Evolutionary conservation across 2,329 filamentous ascomycete species (phyloP).

Genomic region (Verruconis gallopava): DNA sequence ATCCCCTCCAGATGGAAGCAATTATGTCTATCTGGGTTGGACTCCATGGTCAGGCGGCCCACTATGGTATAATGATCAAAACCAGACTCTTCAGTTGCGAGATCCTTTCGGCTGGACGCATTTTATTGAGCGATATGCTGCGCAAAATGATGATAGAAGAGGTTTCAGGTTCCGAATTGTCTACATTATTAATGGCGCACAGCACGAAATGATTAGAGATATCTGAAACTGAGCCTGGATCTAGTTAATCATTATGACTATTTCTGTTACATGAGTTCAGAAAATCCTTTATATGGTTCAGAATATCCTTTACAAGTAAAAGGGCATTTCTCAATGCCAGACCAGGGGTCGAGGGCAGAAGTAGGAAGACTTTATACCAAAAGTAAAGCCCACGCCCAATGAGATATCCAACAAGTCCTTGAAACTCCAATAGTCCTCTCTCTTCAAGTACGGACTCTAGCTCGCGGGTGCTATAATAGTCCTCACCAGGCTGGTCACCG

Average conservation of each 20-base stretch:
- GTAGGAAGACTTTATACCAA: conserved; percentile 1
- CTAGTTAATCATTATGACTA: background rate
- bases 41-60: background rate
- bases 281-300: conserved; percentile 1
- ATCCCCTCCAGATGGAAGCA: background rate
- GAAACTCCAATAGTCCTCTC: conserved; percentile 1
- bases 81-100: conserved; percentile 1
- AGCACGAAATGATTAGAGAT: conserved; percentile 1
- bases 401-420: background rate
- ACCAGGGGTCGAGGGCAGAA: background rate
- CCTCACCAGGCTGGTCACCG: background rate
- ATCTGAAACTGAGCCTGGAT: conserved; percentile 1
- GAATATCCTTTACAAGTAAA: background rate
- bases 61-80: background rate
- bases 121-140: conserved; percentile 1
- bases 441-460: conserved; percentile 1
- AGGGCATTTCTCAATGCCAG: background rate
- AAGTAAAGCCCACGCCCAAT: background rate
- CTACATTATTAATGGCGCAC: conserved; percentile 1
- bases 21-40: conserved; percentile 1
- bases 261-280: background rate
- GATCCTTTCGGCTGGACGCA: background rate
- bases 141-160: conserved; percentile 1
- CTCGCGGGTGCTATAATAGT: background rate
- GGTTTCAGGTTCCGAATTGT: conserved; percentile 1